Percentiles rank a stretch among this genome's conserved stretches.
phyloP scores from a whole-genome alignment of 1,284 basidiomycete species.

The Leccinum griseonigrum region DNA sequence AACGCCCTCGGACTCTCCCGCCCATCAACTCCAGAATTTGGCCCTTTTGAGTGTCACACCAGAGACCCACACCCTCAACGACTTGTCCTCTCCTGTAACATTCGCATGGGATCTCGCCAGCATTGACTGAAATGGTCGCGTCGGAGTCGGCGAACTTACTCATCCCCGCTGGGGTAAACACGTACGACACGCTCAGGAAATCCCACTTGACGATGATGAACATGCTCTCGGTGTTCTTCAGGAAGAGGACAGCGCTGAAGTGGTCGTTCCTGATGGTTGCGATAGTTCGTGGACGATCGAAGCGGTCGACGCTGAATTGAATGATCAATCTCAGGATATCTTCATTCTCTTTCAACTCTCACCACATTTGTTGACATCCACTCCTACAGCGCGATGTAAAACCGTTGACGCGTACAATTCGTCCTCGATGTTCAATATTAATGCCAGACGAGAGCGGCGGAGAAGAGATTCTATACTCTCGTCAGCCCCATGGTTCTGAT shows the following conservation, averaged over 20 bases:
- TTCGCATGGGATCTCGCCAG: conserved; percentile 76
- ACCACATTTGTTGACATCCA: conserved; percentile 7
- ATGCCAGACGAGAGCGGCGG: conserved; percentile 76
- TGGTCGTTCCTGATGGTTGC: conserved; percentile 42
- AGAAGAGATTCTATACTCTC: conserved; percentile 80
- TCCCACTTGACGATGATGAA: conserved; percentile 33
- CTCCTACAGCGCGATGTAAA: conserved; percentile 39
- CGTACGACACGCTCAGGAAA: conserved; percentile 30
- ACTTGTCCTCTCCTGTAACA: conserved; percentile 69
- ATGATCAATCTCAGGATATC: conserved; percentile 68
- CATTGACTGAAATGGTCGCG: conserved; percentile 85
- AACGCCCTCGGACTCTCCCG: conserved; percentile 62
- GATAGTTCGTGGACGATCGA: conserved; percentile 88
- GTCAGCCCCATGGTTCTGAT: conserved; percentile 45
- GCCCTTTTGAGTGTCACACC: conserved; percentile 41
- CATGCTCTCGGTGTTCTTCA: conserved; percentile 34
- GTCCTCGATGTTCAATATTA: conserved; percentile 58
- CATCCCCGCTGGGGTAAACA: conserved; percentile 88
- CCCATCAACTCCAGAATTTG: conserved; percentile 13
- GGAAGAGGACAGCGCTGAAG: conserved; percentile 44
- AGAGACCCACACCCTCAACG: conserved; percentile 39
- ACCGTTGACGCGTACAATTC: conserved; percentile 46
- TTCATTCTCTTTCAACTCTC: not conserved
- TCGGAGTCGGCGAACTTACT: conserved; percentile 95
- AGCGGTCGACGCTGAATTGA: conserved; percentile 73